phyloP scores from a whole-genome alignment of 768 basidiomycete species.

The Lactifluus volemus region DNA sequence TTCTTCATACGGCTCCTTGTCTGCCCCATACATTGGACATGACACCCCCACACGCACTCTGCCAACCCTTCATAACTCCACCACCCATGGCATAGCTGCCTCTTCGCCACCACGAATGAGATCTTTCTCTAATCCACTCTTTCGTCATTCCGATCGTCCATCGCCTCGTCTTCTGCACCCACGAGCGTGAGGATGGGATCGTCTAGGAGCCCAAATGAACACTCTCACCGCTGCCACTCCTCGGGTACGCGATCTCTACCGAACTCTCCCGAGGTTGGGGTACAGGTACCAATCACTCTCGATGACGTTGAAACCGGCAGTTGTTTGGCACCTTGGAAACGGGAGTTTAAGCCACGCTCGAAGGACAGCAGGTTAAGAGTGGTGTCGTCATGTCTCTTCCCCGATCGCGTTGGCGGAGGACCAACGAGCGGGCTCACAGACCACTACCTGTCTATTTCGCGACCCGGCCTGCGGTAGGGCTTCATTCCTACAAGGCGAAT shows the following conservation, averaged over 20 bases:
- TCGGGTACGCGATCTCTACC: slow-evolving; percentile 20
- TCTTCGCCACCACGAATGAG: background rate
- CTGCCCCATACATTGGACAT: background rate
- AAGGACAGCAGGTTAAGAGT: slow-evolving; percentile 21
- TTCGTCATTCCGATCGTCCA: background rate
- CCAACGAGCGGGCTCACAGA: background rate
- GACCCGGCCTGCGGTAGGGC: slow-evolving; percentile 19
- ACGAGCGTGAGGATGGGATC: slow-evolving; percentile 40
- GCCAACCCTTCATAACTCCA: background rate
- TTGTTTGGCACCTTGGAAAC: slow-evolving; percentile 39
- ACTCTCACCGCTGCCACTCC: slow-evolving; percentile 49
- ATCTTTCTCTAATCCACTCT: slow-evolving; percentile 5
- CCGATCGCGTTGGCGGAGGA: slow-evolving; percentile 6
- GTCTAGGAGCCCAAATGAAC: slow-evolving; percentile 37
- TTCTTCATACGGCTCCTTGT: slow-evolving; percentile 28
- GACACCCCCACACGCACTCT: background rate
- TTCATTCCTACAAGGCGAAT: slow-evolving; percentile 35
- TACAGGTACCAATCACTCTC: slow-evolving; percentile 4
- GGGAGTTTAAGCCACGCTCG: slow-evolving; percentile 27
- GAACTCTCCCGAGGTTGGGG: slow-evolving; percentile 3
- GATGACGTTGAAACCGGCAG: slow-evolving; percentile 26
- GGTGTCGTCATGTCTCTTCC: slow-evolving; percentile 12
- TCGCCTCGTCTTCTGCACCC: slow-evolving; percentile 20
- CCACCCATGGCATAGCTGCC: background rate
- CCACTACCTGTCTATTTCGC: slow-evolving; percentile 18